These are phyloP conservation scores for Oenanthe sinensis DNA, from an alignment of 129 eudicot species.

Conservation along the genomic window DNA sequence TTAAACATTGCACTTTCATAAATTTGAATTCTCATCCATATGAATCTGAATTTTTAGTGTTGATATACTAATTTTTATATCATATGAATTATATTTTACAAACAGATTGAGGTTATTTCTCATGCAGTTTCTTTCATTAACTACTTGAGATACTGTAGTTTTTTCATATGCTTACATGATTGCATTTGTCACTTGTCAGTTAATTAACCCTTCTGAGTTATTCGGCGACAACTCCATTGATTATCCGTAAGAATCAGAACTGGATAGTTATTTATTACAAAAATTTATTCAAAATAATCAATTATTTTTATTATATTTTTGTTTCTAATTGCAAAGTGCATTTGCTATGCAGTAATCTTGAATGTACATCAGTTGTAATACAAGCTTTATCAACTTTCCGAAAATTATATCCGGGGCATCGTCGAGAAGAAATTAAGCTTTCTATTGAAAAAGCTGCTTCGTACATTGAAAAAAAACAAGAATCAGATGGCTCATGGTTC, in stretches of 20 bases:
- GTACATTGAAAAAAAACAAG: slow-evolving; percentile 64
- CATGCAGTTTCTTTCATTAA: too few relatives aligned
- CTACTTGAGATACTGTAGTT: background rate
- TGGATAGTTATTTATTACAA: background rate
- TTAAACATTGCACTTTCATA: too few relatives aligned
- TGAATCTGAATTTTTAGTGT: too few relatives aligned
- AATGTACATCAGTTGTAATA: slow-evolving; percentile 85
- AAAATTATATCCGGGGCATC: slow-evolving; percentile 65
- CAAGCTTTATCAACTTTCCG: slow-evolving; percentile 66
- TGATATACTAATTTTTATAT: too few relatives aligned
- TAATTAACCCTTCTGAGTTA: slow-evolving; percentile 88
- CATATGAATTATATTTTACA: too few relatives aligned
- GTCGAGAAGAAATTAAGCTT: slow-evolving; percentile 55
- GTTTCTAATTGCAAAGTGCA: slow-evolving; percentile 12
- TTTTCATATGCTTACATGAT: background rate
- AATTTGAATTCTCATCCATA: too few relatives aligned
- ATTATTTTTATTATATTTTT: background rate
- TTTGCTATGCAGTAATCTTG: slow-evolving; percentile 50
- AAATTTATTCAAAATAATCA: background rate
- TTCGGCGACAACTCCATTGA: slow-evolving; percentile 90
- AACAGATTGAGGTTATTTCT: too few relatives aligned
- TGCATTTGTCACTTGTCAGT: slow-evolving; percentile 26
- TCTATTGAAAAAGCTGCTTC: slow-evolving; percentile 52
- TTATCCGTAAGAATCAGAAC: slow-evolving; percentile 68
- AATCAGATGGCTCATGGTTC: slow-evolving; percentile 85